Conservation (phyloP, 2,329 filamentous ascomycete genomes). For the Epichloe festucae region DNA sequence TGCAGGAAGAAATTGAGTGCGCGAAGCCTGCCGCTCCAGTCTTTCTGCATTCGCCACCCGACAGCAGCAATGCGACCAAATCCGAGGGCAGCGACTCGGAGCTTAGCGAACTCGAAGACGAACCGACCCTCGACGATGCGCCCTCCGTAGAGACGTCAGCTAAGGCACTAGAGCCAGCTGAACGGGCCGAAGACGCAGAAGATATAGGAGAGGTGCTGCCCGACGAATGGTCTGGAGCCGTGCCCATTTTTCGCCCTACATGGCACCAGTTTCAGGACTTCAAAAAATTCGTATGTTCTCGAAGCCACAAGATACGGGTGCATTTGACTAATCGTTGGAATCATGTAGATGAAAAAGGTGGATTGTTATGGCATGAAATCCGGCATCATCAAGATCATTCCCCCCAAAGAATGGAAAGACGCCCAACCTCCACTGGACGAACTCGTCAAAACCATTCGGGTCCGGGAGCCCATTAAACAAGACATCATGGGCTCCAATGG, state of each 20-base stretch:
- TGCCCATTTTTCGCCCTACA: conserved; percentile 89
- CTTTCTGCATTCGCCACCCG: conserved; percentile 49
- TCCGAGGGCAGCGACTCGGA: conserved; percentile 51
- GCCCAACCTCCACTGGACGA: conserved; percentile 68
- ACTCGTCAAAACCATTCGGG: conserved; percentile 77
- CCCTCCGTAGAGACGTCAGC: conserved; percentile 9
- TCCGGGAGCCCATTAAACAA: conserved; percentile 95
- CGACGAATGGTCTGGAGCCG: conserved; percentile 79
- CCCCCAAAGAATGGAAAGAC: conserved; percentile 85
- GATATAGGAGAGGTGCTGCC: conserved; percentile 71
- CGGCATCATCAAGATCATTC: conserved; percentile 91
- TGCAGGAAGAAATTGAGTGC: conserved; percentile 19
- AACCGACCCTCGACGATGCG: conserved; percentile 28
- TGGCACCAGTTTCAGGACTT: conserved; percentile 95
- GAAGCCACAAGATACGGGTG: not conserved
- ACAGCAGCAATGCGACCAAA: conserved; percentile 48
- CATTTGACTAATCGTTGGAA: conserved; percentile 15
- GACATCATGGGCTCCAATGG: conserved; percentile 95
- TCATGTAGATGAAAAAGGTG: conserved; percentile 57
- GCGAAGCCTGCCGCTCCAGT: conserved; percentile 24
- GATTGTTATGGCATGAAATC: conserved; percentile 95
- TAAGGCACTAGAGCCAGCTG: conserved; percentile 14
- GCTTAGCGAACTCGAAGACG: conserved; percentile 51
- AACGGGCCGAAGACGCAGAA: conserved; percentile 25
- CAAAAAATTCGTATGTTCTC: conserved; percentile 60